phyloP scores from a whole-genome alignment of 768 basidiomycete genomes.

The Boletellus ananas region DNA sequence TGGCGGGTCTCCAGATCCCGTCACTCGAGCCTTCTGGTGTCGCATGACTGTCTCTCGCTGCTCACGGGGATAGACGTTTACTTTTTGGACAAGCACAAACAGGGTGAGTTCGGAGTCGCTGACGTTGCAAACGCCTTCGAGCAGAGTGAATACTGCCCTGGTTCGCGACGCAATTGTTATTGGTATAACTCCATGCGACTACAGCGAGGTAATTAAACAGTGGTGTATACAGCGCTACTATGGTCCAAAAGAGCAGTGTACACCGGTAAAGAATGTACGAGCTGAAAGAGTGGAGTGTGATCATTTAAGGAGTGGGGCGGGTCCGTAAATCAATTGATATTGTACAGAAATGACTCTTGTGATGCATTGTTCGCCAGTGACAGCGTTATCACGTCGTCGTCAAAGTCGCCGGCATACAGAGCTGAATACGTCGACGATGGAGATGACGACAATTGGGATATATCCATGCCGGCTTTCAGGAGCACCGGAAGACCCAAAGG shows the following conservation, averaged over 20 bases:
- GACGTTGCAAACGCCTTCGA: no score
- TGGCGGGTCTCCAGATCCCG: no score
- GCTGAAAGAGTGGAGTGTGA: constrained; percentile 3
- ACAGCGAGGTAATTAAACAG: neutral
- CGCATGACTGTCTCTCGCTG: no score
- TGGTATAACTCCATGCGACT: neutral
- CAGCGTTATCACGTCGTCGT: constrained; percentile 6
- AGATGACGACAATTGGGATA: constrained; percentile 18
- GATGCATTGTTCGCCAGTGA: constrained; percentile 7
- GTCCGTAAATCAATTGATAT: constrained; percentile 15
- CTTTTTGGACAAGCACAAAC: no score
- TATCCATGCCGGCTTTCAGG: constrained; percentile 13
- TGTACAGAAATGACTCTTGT: constrained; percentile 14
- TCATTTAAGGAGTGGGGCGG: neutral
- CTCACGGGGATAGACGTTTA: no score
- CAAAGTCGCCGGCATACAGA: constrained; percentile 8
- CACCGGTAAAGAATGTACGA: constrained; percentile 1
- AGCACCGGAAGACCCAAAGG: constrained; percentile 12
- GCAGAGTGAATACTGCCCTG: no score
- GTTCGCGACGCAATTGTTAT: no score
- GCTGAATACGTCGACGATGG: constrained; percentile 24
- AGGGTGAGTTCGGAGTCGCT: no score
- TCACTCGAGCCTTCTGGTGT: no score
- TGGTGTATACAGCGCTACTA: neutral
- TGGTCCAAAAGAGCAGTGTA: neutral